Conservation (phyloP, 1,139 yeast species). For the Yamadazyma sp. region DNA sequence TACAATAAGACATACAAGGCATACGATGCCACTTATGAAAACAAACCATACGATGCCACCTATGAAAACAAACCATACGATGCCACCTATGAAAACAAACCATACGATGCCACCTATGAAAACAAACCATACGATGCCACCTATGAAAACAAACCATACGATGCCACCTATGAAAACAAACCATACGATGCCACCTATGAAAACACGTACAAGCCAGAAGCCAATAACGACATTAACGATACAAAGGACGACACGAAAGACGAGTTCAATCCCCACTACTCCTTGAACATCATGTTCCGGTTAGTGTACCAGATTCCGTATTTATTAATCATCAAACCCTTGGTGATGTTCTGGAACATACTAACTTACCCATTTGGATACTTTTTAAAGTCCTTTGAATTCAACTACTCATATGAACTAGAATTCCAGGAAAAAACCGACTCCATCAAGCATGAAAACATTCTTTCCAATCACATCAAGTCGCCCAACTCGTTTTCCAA, state of each 20-base stretch:
- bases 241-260: neutral
- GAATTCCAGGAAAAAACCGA: slow-evolving; percentile 42
- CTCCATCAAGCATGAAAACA: slow-evolving; percentile 38
- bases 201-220: neutral
- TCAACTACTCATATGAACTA: slow-evolving; percentile 12
- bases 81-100: too few relatives aligned
- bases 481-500: slow-evolving; percentile 56
- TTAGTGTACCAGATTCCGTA: slow-evolving; percentile 20
- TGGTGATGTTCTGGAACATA: slow-evolving; percentile 20
- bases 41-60: too few relatives aligned
- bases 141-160: too few relatives aligned
- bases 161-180: too few relatives aligned
- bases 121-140: too few relatives aligned
- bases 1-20: too few relatives aligned
- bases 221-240: neutral
- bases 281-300: slow-evolving; percentile 8
- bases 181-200: too few relatives aligned
- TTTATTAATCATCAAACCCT: slow-evolving; percentile 21
- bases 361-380: slow-evolving; percentile 21
- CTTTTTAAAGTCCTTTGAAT: slow-evolving; percentile 13
- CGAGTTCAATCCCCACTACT: slow-evolving; percentile 10
- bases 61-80: too few relatives aligned
- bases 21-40: too few relatives aligned
- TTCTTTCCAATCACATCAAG: slow-evolving; percentile 48
- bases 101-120: too few relatives aligned